Evolutionary conservation across 139 green algal species (phyloP), one percentile per base, ranked within the genome.

Genomic region (Picochlorum sp.): DNA sequence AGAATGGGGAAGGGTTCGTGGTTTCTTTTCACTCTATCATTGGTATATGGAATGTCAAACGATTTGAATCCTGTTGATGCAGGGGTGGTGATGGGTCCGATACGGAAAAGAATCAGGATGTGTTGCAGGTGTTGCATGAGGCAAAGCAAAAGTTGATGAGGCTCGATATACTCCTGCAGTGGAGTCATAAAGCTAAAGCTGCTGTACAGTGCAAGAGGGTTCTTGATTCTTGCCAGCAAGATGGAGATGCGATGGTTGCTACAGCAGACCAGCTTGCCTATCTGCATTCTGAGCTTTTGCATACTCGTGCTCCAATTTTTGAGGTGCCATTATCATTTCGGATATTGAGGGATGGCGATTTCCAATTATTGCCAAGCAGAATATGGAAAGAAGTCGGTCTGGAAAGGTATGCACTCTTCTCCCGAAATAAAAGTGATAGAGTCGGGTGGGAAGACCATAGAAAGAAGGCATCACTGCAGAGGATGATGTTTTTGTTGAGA

Each of bases 261-360:
- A 68, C 77, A 0, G 77, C 79, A n/a, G 79, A 85, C 58, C 44
- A 71, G 46, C 52, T 85, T 49, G 75, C 49, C 11, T 69, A 72
- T 46, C 62, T 82, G 20, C 78, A 84, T 50, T 49, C 18, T 4
- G 65, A 80, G 71, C 65, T 85, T 16, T 24, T 73, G 58, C 37
- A 66, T 21, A 49, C 50, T 6, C 46, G 49, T 3, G 77, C 66
- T 6, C 80, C 80, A 10, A 32, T 66, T 18, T 87, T 76, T 32
- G 80, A 87, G 26, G 65, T 87, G 15, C 60, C 65, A 59, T 76
- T 76, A 3, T 79, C 80, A 21, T 46, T 79, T 30, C 64, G 79
- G n/a, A 59, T 87, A 15, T 59, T 82, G 9, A 4, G 15, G 24
- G 32, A 66, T 70, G 71, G 72, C 16, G 30, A 10, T 13, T 81